phyloP scores from a whole-genome alignment of 2,329 filamentous ascomycete genomes.

The Colletotrichum cereale region DNA sequence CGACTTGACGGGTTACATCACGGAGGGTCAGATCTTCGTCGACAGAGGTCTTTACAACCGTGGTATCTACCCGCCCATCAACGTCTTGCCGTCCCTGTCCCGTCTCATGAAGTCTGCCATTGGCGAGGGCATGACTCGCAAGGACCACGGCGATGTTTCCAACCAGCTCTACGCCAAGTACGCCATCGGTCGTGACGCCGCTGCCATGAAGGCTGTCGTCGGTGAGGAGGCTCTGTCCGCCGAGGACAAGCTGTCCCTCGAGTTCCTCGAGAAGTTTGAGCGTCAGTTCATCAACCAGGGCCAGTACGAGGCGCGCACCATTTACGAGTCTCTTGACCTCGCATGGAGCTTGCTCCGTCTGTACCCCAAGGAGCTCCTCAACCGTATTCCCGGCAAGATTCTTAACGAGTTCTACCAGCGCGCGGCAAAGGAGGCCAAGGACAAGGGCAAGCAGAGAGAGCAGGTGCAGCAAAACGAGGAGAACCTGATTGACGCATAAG shows the following conservation, averaged over 20 bases:
- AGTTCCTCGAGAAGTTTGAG: conserved; percentile 99
- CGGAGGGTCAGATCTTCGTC: conserved; percentile 98
- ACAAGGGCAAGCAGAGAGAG: conserved; percentile 69
- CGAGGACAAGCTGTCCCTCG: conserved; percentile 97
- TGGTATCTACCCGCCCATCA: conserved; percentile 98
- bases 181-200: conserved; percentile 97
- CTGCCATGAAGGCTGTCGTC: conserved; percentile 99
- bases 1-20: conserved; percentile 98
- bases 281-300: conserved; percentile 93
- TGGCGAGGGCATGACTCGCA: conserved; percentile 94
- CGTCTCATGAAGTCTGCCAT: conserved; percentile 99
- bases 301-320: conserved; percentile 89
- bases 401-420: conserved; percentile 87
- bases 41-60: conserved; percentile 95
- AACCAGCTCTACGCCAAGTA: conserved; percentile 99
- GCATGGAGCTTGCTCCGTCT: conserved; percentile 97
- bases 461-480: conserved; percentile 63
- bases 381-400: conserved; percentile 89
- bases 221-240: conserved; percentile 96
- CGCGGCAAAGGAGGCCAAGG: conserved; percentile 71
- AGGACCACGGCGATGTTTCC: conserved; percentile 97
- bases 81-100: conserved; percentile 96
- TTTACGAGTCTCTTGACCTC: conserved; percentile 93
- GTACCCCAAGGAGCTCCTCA: conserved; percentile 97
- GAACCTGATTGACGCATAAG: conserved; percentile 72